phyloP scores from a whole-genome alignment of 768 basidiomycete species.

The Termitomyces sp. region DNA sequence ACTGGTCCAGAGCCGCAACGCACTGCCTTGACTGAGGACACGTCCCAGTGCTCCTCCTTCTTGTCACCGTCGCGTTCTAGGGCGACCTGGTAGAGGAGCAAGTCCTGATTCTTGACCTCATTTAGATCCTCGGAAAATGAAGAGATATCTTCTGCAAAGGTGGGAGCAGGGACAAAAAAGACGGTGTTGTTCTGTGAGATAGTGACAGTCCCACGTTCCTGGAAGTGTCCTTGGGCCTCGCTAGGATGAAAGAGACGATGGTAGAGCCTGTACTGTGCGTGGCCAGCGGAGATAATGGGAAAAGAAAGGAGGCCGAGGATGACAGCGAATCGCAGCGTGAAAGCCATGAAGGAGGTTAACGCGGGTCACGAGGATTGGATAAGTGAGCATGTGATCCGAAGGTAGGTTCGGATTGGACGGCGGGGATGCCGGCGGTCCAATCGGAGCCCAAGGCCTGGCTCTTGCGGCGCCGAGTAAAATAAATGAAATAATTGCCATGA shows the following conservation, averaged over 20 bases:
- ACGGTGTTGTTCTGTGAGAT: slow-evolving; percentile 27
- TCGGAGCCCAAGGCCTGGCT: slow-evolving; percentile 7
- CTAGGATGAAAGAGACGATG: slow-evolving; percentile 52
- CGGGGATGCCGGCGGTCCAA: too few relatives aligned
- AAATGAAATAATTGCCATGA: not conserved
- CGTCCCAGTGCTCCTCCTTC: slow-evolving; percentile 43
- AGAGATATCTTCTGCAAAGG: slow-evolving; percentile 39
- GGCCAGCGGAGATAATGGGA: slow-evolving; percentile 7
- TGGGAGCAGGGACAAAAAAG: slow-evolving; percentile 34
- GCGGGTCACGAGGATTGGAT: slow-evolving; percentile 3
- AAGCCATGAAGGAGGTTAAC: not conserved
- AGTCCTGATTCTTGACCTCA: slow-evolving; percentile 25
- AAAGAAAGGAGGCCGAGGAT: slow-evolving; percentile 9
- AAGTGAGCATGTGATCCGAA: slow-evolving; percentile 7
- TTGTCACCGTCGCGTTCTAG: slow-evolving; percentile 40
- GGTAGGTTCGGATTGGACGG: slow-evolving; percentile 9
- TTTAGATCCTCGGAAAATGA: slow-evolving; percentile 35
- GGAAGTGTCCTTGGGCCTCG: slow-evolving; percentile 30
- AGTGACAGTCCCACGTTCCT: slow-evolving; percentile 35
- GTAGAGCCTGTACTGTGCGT: slow-evolving; percentile 25
- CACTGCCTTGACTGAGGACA: slow-evolving; percentile 60
- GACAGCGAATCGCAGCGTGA: not conserved
- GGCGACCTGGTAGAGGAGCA: slow-evolving; percentile 68
- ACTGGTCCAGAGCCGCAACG: slow-evolving; percentile 19
- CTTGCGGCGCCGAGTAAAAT: not conserved